These are phyloP conservation scores for Ophioceras dolichostomum DNA, from an alignment of 2,329 filamentous ascomycete genomes.

Conservation along the genomic window DNA sequence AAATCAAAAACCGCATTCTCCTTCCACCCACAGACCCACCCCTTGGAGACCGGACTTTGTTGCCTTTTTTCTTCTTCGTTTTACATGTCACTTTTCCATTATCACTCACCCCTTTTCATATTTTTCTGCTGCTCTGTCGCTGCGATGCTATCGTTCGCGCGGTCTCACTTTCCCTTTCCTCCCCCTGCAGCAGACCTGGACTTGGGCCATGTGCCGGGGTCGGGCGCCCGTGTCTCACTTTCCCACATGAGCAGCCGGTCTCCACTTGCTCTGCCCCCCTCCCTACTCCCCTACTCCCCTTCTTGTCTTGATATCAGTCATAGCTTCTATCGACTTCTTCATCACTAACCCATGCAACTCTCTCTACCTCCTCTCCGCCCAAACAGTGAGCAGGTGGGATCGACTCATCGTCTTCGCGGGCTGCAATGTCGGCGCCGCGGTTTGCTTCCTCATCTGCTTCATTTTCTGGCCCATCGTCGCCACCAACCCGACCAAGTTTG, in stretches of 20 bases:
- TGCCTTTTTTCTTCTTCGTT: slow-evolving; percentile 4
- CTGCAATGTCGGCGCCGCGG: slow-evolving; percentile 79
- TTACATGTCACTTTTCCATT: no score
- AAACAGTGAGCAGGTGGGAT: slow-evolving; percentile 89
- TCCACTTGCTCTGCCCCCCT: no score
- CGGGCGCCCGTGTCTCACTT: slow-evolving; percentile 28
- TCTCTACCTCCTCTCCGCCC: no score
- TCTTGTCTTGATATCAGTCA: slow-evolving; percentile 4
- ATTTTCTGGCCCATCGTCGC: slow-evolving; percentile 75
- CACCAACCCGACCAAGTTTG: slow-evolving; percentile 82
- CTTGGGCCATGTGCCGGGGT: slow-evolving; percentile 29
- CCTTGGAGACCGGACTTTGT: not conserved
- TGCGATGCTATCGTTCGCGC: no score
- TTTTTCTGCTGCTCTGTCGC: no score
- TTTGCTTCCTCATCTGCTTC: slow-evolving; percentile 90
- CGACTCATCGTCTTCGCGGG: slow-evolving; percentile 82
- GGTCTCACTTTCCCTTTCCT: slow-evolving; percentile 13
- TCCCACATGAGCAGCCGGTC: slow-evolving; percentile 22
- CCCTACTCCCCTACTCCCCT: slow-evolving; percentile 2
- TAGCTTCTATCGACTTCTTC: no score
- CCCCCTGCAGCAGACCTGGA: slow-evolving; percentile 26
- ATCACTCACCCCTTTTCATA: no score
- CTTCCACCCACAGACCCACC: no score
- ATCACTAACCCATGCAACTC: no score
- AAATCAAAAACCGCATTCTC: no score